A percentile compares a stretch with the other conserved stretches of the same genome.
Evolutionary conservation across 2,329 filamentous ascomycete species (phyloP).

Genomic region (Cadophora sp.): DNA sequence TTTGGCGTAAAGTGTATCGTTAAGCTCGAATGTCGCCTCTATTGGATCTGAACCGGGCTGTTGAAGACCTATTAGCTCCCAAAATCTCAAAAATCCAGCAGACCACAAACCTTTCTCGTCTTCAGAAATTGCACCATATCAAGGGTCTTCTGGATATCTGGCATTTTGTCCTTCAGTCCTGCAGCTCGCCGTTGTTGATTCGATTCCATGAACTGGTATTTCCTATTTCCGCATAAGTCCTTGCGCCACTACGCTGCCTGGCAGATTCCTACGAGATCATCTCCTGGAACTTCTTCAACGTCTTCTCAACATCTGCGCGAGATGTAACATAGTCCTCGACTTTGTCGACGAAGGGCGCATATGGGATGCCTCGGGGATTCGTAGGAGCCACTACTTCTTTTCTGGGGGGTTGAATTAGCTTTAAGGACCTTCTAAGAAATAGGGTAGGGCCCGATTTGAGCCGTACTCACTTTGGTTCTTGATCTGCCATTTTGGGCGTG

Average conservation of each 20-base stretch:
- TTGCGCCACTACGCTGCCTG: slow-evolving; percentile 16
- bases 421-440: neutral
- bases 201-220: slow-evolving; percentile 99
- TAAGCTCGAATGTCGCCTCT: slow-evolving; percentile 93
- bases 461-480: slow-evolving; percentile 38
- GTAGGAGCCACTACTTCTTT: slow-evolving; percentile 62
- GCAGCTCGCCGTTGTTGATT: slow-evolving; percentile 85
- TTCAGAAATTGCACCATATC: slow-evolving; percentile 90
- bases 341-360: slow-evolving; percentile 84
- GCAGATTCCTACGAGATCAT: slow-evolving; percentile 77
- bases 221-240: slow-evolving; percentile 62
- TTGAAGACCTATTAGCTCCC: slow-evolving; percentile 17
- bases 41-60: slow-evolving; percentile 66
- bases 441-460: too few relatives aligned
- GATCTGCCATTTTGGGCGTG: slow-evolving; percentile 40
- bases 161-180: slow-evolving; percentile 92
- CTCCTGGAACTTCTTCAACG: slow-evolving; percentile 85
- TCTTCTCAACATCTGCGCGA: slow-evolving; percentile 79
- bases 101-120: slow-evolving; percentile 66
- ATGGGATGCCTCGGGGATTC: slow-evolving; percentile 84
- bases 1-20: slow-evolving; percentile 93
- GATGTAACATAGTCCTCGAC: slow-evolving; percentile 87
- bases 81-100: slow-evolving; percentile 12
- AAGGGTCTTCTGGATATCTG: slow-evolving; percentile 94
- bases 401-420: slow-evolving; percentile 23